Base-by-base conservation (phyloP, 148 eudicot species). In the Camellia granthamiana region DNA sequence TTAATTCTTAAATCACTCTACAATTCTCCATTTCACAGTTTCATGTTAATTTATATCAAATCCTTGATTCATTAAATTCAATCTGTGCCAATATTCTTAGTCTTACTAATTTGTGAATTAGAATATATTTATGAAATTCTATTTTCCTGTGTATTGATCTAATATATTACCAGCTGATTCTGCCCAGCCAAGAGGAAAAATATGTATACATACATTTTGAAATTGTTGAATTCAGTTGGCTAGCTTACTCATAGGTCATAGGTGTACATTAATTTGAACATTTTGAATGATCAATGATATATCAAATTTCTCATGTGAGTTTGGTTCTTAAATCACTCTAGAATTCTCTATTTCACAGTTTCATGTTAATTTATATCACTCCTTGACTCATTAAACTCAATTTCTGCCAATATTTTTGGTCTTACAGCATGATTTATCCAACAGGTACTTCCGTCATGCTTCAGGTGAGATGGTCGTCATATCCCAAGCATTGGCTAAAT, bases 381-480 rank as follows among this genome's bases (percentile, higher is more conserved):
- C 14, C n/a, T 11, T 1, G 72, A 44, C 21, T 69, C 73, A 43
- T 69, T 44, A 51, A 72, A 72, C 75, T 19, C 59, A 4, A 14
- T 23, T n/a, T 38, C 42, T 72, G 59, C 59, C 23, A 41, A 72
- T 11, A 19, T 71, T 55, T 6, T 71, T 71, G 55, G 55, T 71
- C 18, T 15, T 54, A 15, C 61, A 4, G 21, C 7, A 38, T 74
- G 12, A 15, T 46, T 46, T 60, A 54, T 73, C 65, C 42, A 60
- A 72, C 85, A 93, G 95, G 86, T 93, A 93, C 86, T 93, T 93
- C 76, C 94, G 94, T 76, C 97, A 93, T 86, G 97, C 97, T 77
- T 91, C 97, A 41, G 94, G 95, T 71, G 95, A 93, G 82, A 79
- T 93, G 83, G 87, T 91, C 52, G 92, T 86, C 85, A 86, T 93